Evolutionary conservation across 1,284 basidiomycete genomes (phyloP).

Genomic region (Microbotryum violaceum): DNA sequence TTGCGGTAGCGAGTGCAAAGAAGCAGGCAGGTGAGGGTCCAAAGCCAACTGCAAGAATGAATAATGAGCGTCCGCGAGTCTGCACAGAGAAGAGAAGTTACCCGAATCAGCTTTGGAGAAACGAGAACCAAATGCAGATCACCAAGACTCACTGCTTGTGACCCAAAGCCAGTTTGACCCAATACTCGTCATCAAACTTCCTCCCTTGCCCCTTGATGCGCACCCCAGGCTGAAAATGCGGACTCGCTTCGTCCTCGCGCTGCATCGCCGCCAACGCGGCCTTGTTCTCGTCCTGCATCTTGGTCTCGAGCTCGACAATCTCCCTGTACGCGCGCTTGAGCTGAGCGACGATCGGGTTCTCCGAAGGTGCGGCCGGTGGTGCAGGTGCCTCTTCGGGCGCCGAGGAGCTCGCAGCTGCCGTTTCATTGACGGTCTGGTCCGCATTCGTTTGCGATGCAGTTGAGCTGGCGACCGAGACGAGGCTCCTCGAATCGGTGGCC

Average conservation of each 20-base stretch:
- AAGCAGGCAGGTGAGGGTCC: slow-evolving; percentile 75
- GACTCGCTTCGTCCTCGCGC: slow-evolving; percentile 39
- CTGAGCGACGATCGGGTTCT: slow-evolving; percentile 61
- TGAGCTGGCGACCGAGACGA: slow-evolving; percentile 16
- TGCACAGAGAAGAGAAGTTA: slow-evolving; percentile 37
- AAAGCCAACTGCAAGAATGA: slow-evolving; percentile 78
- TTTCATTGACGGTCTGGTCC: neutral
- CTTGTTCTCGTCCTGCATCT: slow-evolving; percentile 56
- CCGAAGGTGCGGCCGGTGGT: slow-evolving; percentile 56
- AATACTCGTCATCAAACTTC: slow-evolving; percentile 32
- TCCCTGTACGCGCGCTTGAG: slow-evolving; percentile 71
- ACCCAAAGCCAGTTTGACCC: slow-evolving; percentile 29
- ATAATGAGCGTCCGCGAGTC: slow-evolving; percentile 80
- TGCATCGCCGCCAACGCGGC: slow-evolving; percentile 8
- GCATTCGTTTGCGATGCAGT: slow-evolving; percentile 18
- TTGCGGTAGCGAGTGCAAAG: slow-evolving; percentile 75
- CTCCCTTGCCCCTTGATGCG: slow-evolving; percentile 10
- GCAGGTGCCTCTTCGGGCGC: slow-evolving; percentile 62
- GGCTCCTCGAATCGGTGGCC: slow-evolving; percentile 3
- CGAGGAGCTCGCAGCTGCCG: slow-evolving; percentile 40
- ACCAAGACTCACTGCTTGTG: slow-evolving; percentile 35
- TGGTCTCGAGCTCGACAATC: slow-evolving; percentile 63
- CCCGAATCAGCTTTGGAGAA: too few species aligned
- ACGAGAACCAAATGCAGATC: too few species aligned
- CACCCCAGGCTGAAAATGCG: slow-evolving; percentile 9